Evolutionary conservation across 371 early-diverging fungal species (phyloP).

Genomic region (Mortierella sp.): DNA sequence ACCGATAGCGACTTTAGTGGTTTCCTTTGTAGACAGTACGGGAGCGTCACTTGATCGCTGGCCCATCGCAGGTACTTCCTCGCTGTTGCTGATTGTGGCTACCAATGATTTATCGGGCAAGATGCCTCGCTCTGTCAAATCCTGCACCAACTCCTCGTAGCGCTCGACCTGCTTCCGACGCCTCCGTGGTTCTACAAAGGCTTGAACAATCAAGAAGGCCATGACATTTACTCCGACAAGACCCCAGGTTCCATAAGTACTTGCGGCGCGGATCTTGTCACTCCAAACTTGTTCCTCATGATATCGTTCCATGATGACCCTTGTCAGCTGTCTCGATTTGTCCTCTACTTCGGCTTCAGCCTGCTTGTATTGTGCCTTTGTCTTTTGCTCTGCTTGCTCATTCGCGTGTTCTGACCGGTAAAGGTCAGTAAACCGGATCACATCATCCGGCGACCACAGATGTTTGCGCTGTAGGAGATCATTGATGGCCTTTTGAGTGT

Average conservation of each 20-base stretch:
- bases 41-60: neutral
- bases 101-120: slow-evolving; percentile 18
- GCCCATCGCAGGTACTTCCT: neutral
- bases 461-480: slow-evolving; percentile 90
- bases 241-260: slow-evolving; percentile 89
- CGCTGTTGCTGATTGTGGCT: neutral
- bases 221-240: slow-evolving; percentile 79
- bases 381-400: slow-evolving; percentile 71
- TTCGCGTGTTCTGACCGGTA: slow-evolving; percentile 85
- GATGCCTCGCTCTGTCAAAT: slow-evolving; percentile 38
- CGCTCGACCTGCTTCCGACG: slow-evolving; percentile 77
- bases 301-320: slow-evolving; percentile 82
- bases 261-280: slow-evolving; percentile 93
- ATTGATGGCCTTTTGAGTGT: slow-evolving; percentile 89
- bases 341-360: slow-evolving; percentile 78
- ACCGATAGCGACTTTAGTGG: slow-evolving; percentile 23
- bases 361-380: slow-evolving; percentile 69
- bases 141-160: slow-evolving; percentile 71
- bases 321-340: slow-evolving; percentile 73
- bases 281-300: slow-evolving; percentile 97
- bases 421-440: slow-evolving; percentile 86
- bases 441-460: slow-evolving; percentile 87
- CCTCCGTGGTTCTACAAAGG: slow-evolving; percentile 83
- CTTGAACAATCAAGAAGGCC: slow-evolving; percentile 80
- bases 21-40: neutral